A percentile compares a stretch with the other conserved stretches of the same genome.
phyloP scores from a whole-genome alignment of 2,329 filamentous ascomycete genomes.

The Clathrospora elynae region DNA sequence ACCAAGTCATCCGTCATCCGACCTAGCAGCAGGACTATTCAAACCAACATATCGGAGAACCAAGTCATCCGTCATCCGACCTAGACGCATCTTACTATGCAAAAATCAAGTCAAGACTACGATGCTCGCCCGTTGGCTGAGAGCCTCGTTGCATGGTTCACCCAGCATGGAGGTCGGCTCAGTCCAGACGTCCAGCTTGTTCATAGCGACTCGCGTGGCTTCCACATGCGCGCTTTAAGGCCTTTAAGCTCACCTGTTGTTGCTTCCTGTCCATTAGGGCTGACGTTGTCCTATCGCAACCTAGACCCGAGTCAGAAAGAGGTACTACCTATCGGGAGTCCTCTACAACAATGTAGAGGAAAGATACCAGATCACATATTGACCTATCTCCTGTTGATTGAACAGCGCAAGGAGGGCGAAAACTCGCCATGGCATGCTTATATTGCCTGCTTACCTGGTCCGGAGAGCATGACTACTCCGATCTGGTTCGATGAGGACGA shows the following conservation, averaged over 20 bases:
- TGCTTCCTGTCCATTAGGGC: constrained; percentile 39
- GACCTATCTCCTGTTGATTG: constrained; percentile 44
- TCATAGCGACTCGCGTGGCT: constrained; percentile 35
- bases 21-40: too few species aligned
- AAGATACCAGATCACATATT: constrained; percentile 41
- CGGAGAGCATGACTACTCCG: constrained; percentile 44
- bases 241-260: constrained; percentile 29
- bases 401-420: constrained; percentile 36
- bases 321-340: constrained; percentile 33
- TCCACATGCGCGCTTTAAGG: constrained; percentile 37
- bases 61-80: too few species aligned
- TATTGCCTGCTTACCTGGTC: constrained; percentile 41
- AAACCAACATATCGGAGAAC: too few species aligned
- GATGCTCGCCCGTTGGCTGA: constrained; percentile 22
- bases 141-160: constrained; percentile 40
- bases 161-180: constrained; percentile 37
- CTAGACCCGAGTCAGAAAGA: constrained; percentile 35
- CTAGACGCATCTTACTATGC: constrained; percentile 1
- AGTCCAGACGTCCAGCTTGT: constrained; percentile 38
- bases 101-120: constrained; percentile 7
- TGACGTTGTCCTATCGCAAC: constrained; percentile 46
- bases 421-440: constrained; percentile 46
- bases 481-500: constrained; percentile 47
- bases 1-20: too few species aligned
- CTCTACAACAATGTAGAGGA: constrained; percentile 31